Base-by-base conservation (phyloP, 352 stramenopile species). In the Poterioochromonas sp. region DNA sequence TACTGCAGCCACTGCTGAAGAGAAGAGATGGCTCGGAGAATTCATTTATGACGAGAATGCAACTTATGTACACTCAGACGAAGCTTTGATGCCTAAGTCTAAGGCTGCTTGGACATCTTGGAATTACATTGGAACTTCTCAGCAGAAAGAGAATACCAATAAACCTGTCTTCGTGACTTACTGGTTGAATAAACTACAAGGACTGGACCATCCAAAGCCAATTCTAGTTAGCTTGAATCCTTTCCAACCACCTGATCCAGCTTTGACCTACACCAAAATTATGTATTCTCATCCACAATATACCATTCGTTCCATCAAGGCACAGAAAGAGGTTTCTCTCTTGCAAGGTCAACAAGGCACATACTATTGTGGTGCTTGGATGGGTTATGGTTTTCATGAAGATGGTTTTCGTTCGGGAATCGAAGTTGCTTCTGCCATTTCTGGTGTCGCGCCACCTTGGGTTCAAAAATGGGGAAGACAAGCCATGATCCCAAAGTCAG, bases 321-420 rank as follows among this genome's bases (percentile, higher is more conserved):
- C 87, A 0, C 82, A 91, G 71, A 78, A 37, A 32, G 39, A 5
- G 8, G 70, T 64, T 8, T 11, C 12, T 49, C 78, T 74, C 40
- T 81, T 88, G 62, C 87, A 95, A 71, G 90, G 90, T 22, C 86
- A 86, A 73, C 80, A 90, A 41, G 84, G 86, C 49, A 79, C 93
- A n/a, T 95, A 88, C 85, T 96, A 94, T 82, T 89, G 83, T 71
- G 90, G 90, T 65, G 90, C 90, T 0, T 96, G 88, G 86, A 84
- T 84, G 51, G 89, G 90, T 58, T 93, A 94, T 82, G 90, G 90
- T 15, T 96, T 96, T 82, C 90, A 96, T 79, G 90, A 96, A 81
- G 90, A 94, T 81, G 88, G 88, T 70, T 88, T 88, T 70, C 79
- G 85, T 37, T 81, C 77, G 49, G 87, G 86, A 26, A 58, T 92